Evolutionary conservation across 805 yeast genomes (phyloP), one percentile per base, ranked within the genome.

Genomic region (Wickerhamomyces sydowiorum): DNA sequence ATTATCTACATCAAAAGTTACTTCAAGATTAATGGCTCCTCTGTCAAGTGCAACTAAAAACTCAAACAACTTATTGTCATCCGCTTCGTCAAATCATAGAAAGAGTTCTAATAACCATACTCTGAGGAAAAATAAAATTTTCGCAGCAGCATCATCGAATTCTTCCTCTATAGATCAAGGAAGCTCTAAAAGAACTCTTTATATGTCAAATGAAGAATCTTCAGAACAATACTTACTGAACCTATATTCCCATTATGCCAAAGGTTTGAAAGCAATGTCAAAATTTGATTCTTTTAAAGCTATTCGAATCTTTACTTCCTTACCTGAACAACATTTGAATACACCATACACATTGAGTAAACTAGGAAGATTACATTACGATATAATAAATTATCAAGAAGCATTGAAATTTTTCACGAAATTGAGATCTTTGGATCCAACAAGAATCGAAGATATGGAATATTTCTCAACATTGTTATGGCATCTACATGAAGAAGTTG

Each of bases 291-390:
- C 95, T 50, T 79, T 78, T 56, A 80, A 82, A 53, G 95, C 97
- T 0, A 77, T 90, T 9, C 64, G 91, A 42, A 65, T 78, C 2
- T 66, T 91, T 24, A 78, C 77, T 41, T 61, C 78, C 20, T 66
- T 93, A 18, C 86, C 95, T 1, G 73, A 71, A 38, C 54, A 68
- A 37, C 86, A 82, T 60, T 67, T 73, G 44, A 67, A 78, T 41
- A 74, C 96, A 19, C 93, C 97, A 0, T 89, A 93, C 86, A 95
- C 89, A 12, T 71, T 87, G 38, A 76, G 89, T 19, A 81, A 82
- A 50, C 60, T 85, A 20, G 99, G 96, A 1, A 69, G 89, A 48
- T 65, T 87, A 34, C 88, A 88, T 61, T 90, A 84, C 62, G 98
- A 91, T 59, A 78, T 85, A 48, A 91, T 86, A 17, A 85, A 88